Evolutionary conservation across 2,329 filamentous ascomycete genomes (phyloP).

Genomic region (Curvularia spicifera): DNA sequence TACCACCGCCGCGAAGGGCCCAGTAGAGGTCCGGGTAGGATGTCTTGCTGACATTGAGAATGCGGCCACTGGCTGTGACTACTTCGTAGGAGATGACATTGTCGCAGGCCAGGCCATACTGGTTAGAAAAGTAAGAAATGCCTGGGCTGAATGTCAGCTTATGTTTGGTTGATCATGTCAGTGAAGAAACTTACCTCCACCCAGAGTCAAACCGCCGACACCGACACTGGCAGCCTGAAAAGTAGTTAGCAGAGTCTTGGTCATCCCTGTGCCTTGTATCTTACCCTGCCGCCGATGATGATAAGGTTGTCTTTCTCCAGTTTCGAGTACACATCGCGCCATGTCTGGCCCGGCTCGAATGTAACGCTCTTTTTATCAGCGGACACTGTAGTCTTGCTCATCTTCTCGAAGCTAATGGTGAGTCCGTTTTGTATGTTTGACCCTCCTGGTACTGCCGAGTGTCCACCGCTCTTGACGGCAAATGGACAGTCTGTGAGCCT

Average conservation of each 20-base stretch:
- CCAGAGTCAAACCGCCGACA: conserved; percentile 32
- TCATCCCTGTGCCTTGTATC: background rate
- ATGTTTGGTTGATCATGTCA: background rate
- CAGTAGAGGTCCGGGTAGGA: conserved; percentile 51
- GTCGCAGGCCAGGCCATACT: conserved; percentile 37
- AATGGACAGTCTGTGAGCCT: conserved; percentile 44
- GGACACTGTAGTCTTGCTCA: conserved; percentile 38
- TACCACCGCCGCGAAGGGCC: conserved; percentile 47
- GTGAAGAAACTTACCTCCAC: conserved; percentile 24
- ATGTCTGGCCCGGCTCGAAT: conserved; percentile 46
- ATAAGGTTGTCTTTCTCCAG: conserved; percentile 32
- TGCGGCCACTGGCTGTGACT: conserved; percentile 28
- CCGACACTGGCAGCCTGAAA: conserved; percentile 26
- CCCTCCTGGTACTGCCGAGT: conserved; percentile 50
- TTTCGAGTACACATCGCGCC: conserved; percentile 44
- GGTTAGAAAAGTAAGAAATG: conserved; percentile 37
- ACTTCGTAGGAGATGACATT: conserved; percentile 47
- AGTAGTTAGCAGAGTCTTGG: background rate
- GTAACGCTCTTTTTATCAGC: conserved; percentile 34
- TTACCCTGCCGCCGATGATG: conserved; percentile 42
- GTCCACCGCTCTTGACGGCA: conserved; percentile 55
- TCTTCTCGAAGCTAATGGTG: conserved; percentile 50
- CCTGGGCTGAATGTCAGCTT: conserved; percentile 8
- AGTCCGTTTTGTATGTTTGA: conserved; percentile 53
- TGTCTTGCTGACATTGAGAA: conserved; percentile 25